phyloP scores from a whole-genome alignment of 2,329 filamentous ascomycete species.

The Trichoderma aggressivum region DNA sequence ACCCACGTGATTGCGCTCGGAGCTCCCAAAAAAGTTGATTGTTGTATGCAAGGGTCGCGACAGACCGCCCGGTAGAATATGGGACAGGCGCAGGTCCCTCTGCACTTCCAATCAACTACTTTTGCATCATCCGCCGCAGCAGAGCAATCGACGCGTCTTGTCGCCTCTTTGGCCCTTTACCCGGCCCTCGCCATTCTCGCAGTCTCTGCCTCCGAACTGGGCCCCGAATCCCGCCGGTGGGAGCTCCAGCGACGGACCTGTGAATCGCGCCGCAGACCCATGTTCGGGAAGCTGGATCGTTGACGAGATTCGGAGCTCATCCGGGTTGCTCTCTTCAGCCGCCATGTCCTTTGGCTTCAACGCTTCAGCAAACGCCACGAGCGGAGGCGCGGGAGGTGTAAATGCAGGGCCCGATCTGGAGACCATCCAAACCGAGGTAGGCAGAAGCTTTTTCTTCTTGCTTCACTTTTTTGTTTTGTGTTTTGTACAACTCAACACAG shows the following conservation, averaged over 20 bases:
- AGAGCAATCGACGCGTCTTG: not conserved
- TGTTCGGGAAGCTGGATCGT: not conserved
- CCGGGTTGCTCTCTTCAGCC: not conserved
- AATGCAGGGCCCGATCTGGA: constrained; percentile 63
- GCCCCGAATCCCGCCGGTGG: not conserved
- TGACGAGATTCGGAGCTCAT: constrained; percentile 15
- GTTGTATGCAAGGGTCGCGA: constrained; percentile 20
- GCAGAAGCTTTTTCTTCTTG: not conserved
- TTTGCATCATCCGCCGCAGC: constrained; percentile 1
- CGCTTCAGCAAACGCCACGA: constrained; percentile 44
- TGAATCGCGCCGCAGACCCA: constrained; percentile 6
- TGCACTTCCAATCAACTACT: not conserved
- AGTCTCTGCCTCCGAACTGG: not conserved
- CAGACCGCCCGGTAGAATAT: constrained; percentile 12
- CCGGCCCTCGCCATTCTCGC: not conserved
- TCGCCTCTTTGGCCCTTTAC: not conserved
- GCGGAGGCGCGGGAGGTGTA: constrained; percentile 38
- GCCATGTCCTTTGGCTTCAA: constrained; percentile 65
- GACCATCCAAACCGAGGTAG: constrained; percentile 78
- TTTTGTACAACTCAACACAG: not conserved
- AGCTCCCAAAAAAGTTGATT: constrained; percentile 25
- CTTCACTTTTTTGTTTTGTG: not conserved
- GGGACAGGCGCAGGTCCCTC: constrained; percentile 7
- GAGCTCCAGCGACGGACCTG: constrained; percentile 11
- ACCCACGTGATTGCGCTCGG: constrained; percentile 26